phyloP scores from a whole-genome alignment of 1,284 basidiomycete genomes.

The Tetrapyrgos nigripes region DNA sequence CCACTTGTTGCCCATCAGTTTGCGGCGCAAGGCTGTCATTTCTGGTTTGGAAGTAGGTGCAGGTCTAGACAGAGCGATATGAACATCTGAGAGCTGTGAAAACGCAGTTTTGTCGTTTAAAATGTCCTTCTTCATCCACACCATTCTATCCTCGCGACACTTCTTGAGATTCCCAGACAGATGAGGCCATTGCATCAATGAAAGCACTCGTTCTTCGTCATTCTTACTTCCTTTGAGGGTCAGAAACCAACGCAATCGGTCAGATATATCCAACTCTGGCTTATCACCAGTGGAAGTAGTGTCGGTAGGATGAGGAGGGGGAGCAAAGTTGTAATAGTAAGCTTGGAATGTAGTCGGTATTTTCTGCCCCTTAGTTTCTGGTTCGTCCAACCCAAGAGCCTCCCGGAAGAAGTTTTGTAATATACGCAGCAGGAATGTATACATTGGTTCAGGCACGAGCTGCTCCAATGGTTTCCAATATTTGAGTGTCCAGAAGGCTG shows the following conservation, averaged over 20 bases:
- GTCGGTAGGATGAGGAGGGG: neutral
- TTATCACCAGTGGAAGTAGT: neutral
- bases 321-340: conserved; percentile 1
- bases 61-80: neutral
- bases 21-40: neutral
- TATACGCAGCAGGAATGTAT: too few relatives aligned
- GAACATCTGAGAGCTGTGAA: neutral
- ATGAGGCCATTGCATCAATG: neutral
- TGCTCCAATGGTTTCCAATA: too few relatives aligned
- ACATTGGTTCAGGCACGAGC: too few relatives aligned
- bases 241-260: too few relatives aligned
- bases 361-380: neutral
- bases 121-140: neutral
- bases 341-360: too few relatives aligned
- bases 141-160: neutral
- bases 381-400: neutral
- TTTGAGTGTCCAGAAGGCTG: too few relatives aligned
- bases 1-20: neutral
- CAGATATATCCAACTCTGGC: too few relatives aligned
- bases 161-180: neutral
- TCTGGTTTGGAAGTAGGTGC: neutral
- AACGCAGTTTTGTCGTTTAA: neutral
- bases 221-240: too few relatives aligned
- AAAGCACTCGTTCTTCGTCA: neutral
- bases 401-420: neutral